Evolutionary conservation across 2,329 filamentous ascomycete genomes (phyloP), one percentile per base, ranked within the genome.

Genomic region (Magnaporthiopsis incrustans): DNA sequence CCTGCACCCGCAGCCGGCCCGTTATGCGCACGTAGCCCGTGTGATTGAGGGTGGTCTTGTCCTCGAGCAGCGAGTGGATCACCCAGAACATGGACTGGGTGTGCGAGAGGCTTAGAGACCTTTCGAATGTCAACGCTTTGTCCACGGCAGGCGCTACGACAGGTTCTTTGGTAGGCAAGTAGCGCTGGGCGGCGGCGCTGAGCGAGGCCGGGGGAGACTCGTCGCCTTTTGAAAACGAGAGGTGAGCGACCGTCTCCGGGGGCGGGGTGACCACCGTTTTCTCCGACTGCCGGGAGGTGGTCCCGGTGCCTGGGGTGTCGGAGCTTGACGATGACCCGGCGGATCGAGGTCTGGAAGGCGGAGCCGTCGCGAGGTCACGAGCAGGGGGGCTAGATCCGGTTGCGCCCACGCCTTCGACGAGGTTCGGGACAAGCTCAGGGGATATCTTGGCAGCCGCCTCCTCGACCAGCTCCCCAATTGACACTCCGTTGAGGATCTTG

Each of bases 1-100:
- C 66, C 3, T 67, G 63, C 2, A 75, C 56, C 4, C 66, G 60
- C 0, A 82, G 33, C 0, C 62, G 57, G 0, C 78, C 78, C 0
- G 50, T 66, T 1, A 81, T 50, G 8, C 69, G 66, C 57, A 71
- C 69, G 0, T 65, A 67, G 2, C 69, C 65, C 0, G 77, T 71
- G 38, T 78, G 71, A 65, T 82, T 82, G 63, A 75, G 77, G 1
- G 75, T 73, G 0, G 73, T 76, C 25, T 69, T 68, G 63, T 81
- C 73, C 6, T 77, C 66, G 11, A 78, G 26, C 6, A 70, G 71
- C 12, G 67, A 66, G 8, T 65, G 65, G 2, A 77, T 65, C 63
- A 78, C 76, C 75, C 76, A 81, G 64, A 79, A 77, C 2, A 66
- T 80, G 77, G 10, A 67, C 73, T 30, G 74, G 72, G 30, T 30